These are phyloP conservation scores for Tylopilus felleus DNA, from an alignment of 768 basidiomycete species.

Conservation along the genomic window DNA sequence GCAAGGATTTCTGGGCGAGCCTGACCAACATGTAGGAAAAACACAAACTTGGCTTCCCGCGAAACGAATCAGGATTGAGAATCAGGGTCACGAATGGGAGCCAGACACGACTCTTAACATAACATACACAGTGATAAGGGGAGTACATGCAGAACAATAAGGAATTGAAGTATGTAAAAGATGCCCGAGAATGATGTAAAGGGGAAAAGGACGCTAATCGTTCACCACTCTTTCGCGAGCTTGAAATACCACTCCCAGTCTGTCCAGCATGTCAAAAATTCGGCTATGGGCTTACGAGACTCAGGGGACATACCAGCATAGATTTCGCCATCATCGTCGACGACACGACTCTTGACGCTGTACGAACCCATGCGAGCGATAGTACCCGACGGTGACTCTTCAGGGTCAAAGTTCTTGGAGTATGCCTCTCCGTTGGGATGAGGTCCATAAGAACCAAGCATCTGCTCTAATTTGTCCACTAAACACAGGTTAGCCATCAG, in stretches of 20 bases:
- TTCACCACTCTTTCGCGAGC: constrained; percentile 87
- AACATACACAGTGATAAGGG: constrained; percentile 18
- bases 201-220: constrained; percentile 6
- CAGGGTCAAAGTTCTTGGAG: constrained; percentile 71
- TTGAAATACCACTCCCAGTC: constrained; percentile 77
- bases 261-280: constrained; percentile 14
- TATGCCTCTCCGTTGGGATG: constrained; percentile 61
- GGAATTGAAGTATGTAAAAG: constrained; percentile 26
- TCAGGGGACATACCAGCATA: constrained; percentile 60
- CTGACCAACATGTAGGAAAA: constrained; percentile 12
- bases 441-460: constrained; percentile 94
- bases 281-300: background rate
- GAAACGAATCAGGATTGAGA: background rate
- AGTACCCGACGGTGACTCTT: constrained; percentile 74
- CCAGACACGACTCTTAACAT: constrained; percentile 11
- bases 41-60: background rate
- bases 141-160: constrained; percentile 28
- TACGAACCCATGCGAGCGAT: constrained; percentile 81
- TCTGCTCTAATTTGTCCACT: constrained; percentile 92
- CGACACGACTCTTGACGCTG: constrained; percentile 72
- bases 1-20: constrained; percentile 2
- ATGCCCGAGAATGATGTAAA: constrained; percentile 27
- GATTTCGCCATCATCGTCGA: constrained; percentile 82
- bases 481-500: constrained; percentile 3
- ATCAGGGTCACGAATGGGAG: background rate